Conservation (phyloP, 129 eudicot genomes). For the Scalesia atractyloides region DNA sequence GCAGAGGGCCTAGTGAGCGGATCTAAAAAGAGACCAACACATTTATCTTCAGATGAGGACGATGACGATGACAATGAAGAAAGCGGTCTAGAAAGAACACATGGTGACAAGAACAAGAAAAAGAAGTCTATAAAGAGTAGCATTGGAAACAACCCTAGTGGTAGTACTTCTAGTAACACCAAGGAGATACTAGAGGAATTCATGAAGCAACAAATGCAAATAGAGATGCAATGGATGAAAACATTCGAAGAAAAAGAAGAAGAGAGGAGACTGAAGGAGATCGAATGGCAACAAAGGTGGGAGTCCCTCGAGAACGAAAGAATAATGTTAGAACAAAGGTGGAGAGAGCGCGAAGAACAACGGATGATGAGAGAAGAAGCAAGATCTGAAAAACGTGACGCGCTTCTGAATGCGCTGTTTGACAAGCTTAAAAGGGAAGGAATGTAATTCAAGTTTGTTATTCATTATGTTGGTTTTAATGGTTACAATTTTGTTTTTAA, state of each 20-base stretch:
- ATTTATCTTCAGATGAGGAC: constrained; percentile 73
- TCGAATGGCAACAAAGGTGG: constrained; percentile 80
- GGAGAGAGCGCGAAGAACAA: constrained; percentile 83
- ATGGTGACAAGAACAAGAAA: constrained; percentile 42
- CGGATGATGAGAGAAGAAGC: constrained; percentile 68
- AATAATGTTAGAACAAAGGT: constrained; percentile 60
- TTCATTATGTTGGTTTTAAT: not conserved
- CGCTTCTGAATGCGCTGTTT: constrained; percentile 55
- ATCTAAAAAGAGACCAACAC: constrained; percentile 46
- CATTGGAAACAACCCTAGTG: constrained; percentile 2
- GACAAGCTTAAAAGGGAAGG: constrained; percentile 67
- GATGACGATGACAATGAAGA: constrained; percentile 52
- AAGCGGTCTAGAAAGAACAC: constrained; percentile 30
- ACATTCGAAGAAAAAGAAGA: constrained; percentile 72
- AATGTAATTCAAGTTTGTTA: constrained; percentile 5
- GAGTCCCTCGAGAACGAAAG: constrained; percentile 71
- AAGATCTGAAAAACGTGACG: constrained; percentile 73
- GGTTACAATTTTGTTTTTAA: not conserved
- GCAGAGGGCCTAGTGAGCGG: constrained; percentile 51
- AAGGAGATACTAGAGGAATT: constrained; percentile 70
- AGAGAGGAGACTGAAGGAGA: constrained; percentile 68
- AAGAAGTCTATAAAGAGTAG: constrained; percentile 26
- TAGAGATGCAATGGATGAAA: constrained; percentile 69
- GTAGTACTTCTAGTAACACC: constrained; percentile 14
- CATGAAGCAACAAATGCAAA: constrained; percentile 71